Evolutionary conservation across 805 yeast genomes (phyloP).

Genomic region (Starmerella vaccinii): DNA sequence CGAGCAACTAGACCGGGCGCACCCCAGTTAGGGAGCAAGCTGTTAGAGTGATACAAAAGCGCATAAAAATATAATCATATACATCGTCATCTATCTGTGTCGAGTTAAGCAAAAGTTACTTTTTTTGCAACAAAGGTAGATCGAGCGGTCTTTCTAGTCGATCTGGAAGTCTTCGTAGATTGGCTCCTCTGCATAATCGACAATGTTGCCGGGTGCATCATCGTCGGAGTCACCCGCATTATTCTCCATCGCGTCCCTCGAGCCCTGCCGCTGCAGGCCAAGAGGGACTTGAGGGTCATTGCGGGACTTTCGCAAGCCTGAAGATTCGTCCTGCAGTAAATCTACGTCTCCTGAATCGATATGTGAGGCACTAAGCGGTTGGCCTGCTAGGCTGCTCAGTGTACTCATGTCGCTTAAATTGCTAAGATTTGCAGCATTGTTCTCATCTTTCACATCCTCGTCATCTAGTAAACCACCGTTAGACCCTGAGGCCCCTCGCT

Average conservation of each 20-base stretch:
- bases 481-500: constrained; percentile 9
- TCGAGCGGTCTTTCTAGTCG: neutral
- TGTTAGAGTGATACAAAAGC: neutral
- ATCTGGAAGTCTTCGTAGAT: constrained; percentile 18
- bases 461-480: neutral
- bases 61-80: neutral
- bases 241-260: neutral
- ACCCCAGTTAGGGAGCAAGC: too few species aligned
- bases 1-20: too few species aligned
- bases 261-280: neutral
- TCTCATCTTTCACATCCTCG: neutral
- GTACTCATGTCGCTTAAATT: neutral
- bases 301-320: neutral
- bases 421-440: neutral
- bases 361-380: neutral
- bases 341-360: neutral
- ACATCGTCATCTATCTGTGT: constrained; percentile 1
- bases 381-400: neutral
- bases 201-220: constrained; percentile 10
- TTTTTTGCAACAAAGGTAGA: neutral
- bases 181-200: constrained; percentile 14
- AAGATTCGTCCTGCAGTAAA: neutral
- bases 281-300: neutral
- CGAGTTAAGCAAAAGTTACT: neutral
- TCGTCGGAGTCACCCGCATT: neutral